phyloP scores from a whole-genome alignment of 2,329 filamentous ascomycete species.

The Ascochyta viciae-villosae region DNA sequence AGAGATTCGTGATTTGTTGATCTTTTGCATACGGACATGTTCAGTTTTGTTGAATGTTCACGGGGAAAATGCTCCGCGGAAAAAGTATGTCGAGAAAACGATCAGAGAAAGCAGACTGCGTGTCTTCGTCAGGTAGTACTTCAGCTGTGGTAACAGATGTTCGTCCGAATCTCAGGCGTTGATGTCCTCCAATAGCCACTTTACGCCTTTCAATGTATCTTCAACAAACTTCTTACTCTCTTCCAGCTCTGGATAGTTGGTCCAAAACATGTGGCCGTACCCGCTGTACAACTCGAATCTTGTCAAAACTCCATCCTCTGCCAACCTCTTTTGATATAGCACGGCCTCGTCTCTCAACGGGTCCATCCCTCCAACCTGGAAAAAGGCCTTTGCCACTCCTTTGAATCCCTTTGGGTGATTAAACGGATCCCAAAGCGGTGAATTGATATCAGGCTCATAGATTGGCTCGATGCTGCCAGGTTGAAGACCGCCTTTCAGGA shows the following conservation, averaged over 20 bases:
- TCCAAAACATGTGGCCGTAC: conserved; percentile 54
- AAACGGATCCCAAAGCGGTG: conserved; percentile 42
- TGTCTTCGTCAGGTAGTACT: too few relatives aligned
- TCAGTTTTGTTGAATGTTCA: too few relatives aligned
- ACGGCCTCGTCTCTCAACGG: conserved; percentile 59
- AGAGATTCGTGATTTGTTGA: too few relatives aligned
- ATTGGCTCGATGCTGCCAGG: conserved; percentile 23
- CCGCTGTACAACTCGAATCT: conserved; percentile 53
- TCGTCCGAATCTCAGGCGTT: too few relatives aligned
- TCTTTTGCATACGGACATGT: too few relatives aligned
- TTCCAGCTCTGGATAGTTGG: conserved; percentile 39
- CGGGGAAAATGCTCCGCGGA: too few relatives aligned
- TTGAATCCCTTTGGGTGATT: conserved; percentile 48
- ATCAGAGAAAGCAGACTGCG: too few relatives aligned
- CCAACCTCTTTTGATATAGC: conserved; percentile 53
- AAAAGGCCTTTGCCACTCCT: conserved; percentile 54
- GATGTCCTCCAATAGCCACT: conserved; percentile 36
- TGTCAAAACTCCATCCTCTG: conserved; percentile 48
- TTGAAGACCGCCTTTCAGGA: conserved; percentile 24
- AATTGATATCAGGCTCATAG: conserved; percentile 36
- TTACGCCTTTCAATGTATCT: conserved; percentile 38
- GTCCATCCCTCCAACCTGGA: conserved; percentile 59
- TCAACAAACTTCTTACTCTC: conserved; percentile 32
- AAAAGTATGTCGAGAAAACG: too few relatives aligned
- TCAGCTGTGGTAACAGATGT: too few relatives aligned